Base-by-base conservation (phyloP, 139 green algal genomes). In the Zygnema cylindricum region DNA sequence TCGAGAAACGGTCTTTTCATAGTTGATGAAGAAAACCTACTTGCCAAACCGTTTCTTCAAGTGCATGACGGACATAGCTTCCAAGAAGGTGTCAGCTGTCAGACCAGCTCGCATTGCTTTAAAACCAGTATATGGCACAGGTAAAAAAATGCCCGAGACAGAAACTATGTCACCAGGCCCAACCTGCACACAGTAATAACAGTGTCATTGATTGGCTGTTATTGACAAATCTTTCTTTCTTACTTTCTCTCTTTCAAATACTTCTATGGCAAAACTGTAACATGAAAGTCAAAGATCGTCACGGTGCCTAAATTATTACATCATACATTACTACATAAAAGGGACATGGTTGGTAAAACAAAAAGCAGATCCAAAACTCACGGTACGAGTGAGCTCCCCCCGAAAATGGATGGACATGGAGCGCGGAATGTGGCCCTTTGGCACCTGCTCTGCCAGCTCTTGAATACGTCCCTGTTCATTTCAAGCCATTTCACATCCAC, bases 141-240 rank as follows among this genome's bases (percentile, higher is more conserved):
- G 96, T 81, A 99, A 92, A 92, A 98, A 98, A 77, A 99, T 92
- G 69, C 97, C 97, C 0, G 95, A 92, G 21, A 99, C 81, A 1
- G 92, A 91, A 30, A 99, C 94, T 22, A 91, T 87, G 83, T 99
- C 96, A 1, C 97, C 97, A 0, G 97, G 94, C 85, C 39, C 35
- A 42, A 92, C 76, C 88, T 90, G 88, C 0, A 1, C 49, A 63
- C 7, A 63, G n/a, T n/a, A n/a, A n/a, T n/a, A n/a, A n/a, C n/a
- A n/a, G n/a, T n/a, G n/a, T n/a, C n/a, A n/a, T n/a, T n/a, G n/a
- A n/a, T n/a, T n/a, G n/a, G n/a, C n/a, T n/a, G n/a, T n/a, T n/a
- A n/a, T n/a, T n/a, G n/a, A n/a, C n/a, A n/a, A n/a, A n/a, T n/a
- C n/a, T n/a, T n/a, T n/a, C n/a, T n/a, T n/a, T n/a, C n/a, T n/a